A percentile compares a stretch with the other conserved stretches of the same genome.
These are phyloP conservation scores for Fusarium nygamai DNA, from an alignment of 2,329 filamentous ascomycete genomes.

Conservation along the genomic window DNA sequence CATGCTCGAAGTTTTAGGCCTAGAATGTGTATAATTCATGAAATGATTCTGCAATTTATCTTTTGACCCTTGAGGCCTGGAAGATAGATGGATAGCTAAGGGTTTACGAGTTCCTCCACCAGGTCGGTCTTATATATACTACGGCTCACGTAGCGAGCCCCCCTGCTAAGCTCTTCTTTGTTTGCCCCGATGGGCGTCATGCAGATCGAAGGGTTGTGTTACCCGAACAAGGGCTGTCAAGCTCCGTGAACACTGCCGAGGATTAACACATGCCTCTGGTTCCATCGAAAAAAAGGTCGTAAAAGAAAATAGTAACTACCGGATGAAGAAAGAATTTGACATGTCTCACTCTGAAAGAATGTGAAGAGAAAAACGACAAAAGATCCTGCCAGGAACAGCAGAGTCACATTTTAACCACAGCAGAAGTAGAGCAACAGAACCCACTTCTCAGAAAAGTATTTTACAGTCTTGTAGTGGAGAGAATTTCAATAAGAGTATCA, in stretches of 20 bases:
- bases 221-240: neutral
- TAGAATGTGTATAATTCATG: neutral
- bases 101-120: neutral
- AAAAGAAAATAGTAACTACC: neutral
- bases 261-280: neutral
- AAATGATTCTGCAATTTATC: neutral
- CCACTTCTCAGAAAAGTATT: neutral
- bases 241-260: neutral
- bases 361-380: neutral
- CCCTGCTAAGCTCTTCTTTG: neutral
- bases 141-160: neutral
- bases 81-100: neutral
- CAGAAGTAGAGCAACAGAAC: neutral
- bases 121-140: neutral
- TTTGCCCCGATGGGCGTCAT: neutral
- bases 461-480: neutral
- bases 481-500: constrained; percentile 25
- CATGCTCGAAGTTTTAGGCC: neutral
- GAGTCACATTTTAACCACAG: constrained; percentile 16
- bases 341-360: neutral
- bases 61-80: neutral
- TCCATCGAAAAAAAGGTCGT: neutral
- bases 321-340: neutral
- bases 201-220: neutral
- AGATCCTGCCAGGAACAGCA: neutral